A percentile compares a stretch with the other conserved stretches of the same genome.
Conservation (phyloP, 2,329 filamentous ascomycete species). For the Fusarium robinianum region DNA sequence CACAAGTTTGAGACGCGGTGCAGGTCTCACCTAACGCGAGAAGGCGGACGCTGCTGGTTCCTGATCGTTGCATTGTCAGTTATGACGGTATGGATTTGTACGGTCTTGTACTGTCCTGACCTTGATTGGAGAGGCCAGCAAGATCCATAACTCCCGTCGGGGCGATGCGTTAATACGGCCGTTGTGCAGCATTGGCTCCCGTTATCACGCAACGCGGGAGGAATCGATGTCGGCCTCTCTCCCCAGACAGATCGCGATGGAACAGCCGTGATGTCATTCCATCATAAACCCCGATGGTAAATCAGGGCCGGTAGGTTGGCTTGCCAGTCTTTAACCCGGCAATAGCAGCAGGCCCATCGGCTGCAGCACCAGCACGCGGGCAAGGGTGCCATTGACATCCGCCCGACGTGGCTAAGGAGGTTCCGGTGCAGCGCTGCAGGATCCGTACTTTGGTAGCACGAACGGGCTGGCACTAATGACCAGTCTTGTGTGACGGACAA, state of each 20-base stretch:
- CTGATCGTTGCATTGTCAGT: slow-evolving; percentile 19
- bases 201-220: slow-evolving; percentile 2
- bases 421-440: neutral
- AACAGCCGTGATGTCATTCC: slow-evolving; percentile 23
- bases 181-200: slow-evolving; percentile 15
- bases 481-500: slow-evolving; percentile 6
- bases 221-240: slow-evolving; percentile 7
- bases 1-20: slow-evolving; percentile 11
- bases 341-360: neutral
- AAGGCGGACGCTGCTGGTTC: slow-evolving; percentile 21
- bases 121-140: neutral
- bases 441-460: neutral
- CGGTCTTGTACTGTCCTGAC: slow-evolving; percentile 4
- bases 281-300: neutral
- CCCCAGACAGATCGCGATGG: slow-evolving; percentile 5
- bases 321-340: neutral
- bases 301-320: slow-evolving; percentile 4
- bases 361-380: slow-evolving; percentile 2
- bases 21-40: slow-evolving; percentile 31
- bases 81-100: slow-evolving; percentile 2
- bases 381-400: slow-evolving; percentile 12
- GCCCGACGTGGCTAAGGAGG: slow-evolving; percentile 7
- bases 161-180: slow-evolving; percentile 12
- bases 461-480: neutral
- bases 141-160: slow-evolving; percentile 16